phyloP scores from a whole-genome alignment of 2,329 filamentous ascomycete genomes.

The Nothophoma quercina region DNA sequence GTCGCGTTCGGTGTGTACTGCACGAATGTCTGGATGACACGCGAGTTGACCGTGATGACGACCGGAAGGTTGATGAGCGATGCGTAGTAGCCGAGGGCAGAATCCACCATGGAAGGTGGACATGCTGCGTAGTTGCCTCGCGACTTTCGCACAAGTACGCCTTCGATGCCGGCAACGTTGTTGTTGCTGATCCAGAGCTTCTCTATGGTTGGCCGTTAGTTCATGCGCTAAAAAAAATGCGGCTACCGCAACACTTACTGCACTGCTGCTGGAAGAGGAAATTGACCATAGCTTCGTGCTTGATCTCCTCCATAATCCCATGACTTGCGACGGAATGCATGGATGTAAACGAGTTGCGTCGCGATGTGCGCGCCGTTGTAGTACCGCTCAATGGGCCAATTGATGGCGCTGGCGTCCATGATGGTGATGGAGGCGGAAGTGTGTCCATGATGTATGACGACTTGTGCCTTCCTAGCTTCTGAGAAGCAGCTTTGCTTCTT shows the following conservation, averaged over 20 bases:
- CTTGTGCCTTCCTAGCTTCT: conserved; percentile 21
- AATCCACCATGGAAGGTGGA: conserved; percentile 69
- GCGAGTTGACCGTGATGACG: conserved; percentile 81
- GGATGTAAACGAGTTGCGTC: conserved; percentile 29
- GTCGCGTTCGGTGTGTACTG: conserved; percentile 75
- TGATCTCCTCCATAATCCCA: conserved; percentile 67
- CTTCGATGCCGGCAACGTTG: conserved; percentile 45
- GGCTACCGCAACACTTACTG: conserved; percentile 36
- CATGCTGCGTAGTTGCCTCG: conserved; percentile 78
- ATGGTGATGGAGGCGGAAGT: conserved; percentile 22
- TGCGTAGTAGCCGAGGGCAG: conserved; percentile 70
- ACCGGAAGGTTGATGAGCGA: conserved; percentile 75
- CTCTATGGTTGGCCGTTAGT: conserved; percentile 12
- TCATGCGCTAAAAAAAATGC: background rate
- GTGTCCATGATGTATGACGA: conserved; percentile 20
- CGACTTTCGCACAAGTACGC: conserved; percentile 71
- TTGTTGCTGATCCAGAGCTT: conserved; percentile 77
- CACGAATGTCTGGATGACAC: conserved; percentile 80
- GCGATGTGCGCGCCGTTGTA: conserved; percentile 25
- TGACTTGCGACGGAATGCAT: conserved; percentile 17
- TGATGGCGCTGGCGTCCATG: conserved; percentile 20
- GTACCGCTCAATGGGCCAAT: conserved; percentile 12
- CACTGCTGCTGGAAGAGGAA: conserved; percentile 84
- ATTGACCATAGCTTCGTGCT: conserved; percentile 84
- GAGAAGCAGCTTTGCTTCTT: conserved; percentile 15